phyloP scores from a whole-genome alignment of 768 basidiomycete genomes.

The Tremella mesenterica region DNA sequence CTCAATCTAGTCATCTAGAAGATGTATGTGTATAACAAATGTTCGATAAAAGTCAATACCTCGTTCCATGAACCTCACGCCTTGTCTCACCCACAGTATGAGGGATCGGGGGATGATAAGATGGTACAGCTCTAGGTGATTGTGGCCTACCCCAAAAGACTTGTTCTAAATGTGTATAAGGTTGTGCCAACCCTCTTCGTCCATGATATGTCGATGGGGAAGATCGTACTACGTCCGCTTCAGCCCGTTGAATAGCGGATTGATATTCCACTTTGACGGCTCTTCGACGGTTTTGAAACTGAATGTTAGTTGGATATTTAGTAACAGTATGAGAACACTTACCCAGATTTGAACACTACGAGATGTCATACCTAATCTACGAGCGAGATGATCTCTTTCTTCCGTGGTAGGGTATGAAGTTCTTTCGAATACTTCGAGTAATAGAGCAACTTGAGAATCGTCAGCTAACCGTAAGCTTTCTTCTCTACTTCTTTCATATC shows the following conservation, averaged over 20 bases:
- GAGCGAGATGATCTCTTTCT: slow-evolving; percentile 22
- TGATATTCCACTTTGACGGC: slow-evolving; percentile 30
- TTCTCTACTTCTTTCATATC: too few species aligned
- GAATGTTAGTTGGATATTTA: neutral
- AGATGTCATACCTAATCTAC: slow-evolving; percentile 30
- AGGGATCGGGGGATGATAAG: too few species aligned
- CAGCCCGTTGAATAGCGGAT: slow-evolving; percentile 20
- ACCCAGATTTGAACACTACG: slow-evolving; percentile 37
- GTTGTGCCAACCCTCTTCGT: neutral
- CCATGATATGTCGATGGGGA: neutral
- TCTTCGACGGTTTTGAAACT: slow-evolving; percentile 35
- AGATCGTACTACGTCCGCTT: slow-evolving; percentile 7
- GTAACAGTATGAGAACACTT: slow-evolving; percentile 5
- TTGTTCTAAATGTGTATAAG: neutral
- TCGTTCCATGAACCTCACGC: neutral
- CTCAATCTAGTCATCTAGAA: too few species aligned
- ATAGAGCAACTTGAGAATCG: slow-evolving; percentile 18
- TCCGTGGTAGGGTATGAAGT: slow-evolving; percentile 28
- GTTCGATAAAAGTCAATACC: too few species aligned
- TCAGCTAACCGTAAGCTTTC: slow-evolving; percentile 15
- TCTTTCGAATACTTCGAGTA: slow-evolving; percentile 19
- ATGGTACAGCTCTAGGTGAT: neutral
- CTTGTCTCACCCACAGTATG: neutral
- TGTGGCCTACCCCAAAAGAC: neutral
- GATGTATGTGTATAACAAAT: too few species aligned